Base-by-base conservation (phyloP, 306 rosid species). In the Heteromeles arbutifolia region DNA sequence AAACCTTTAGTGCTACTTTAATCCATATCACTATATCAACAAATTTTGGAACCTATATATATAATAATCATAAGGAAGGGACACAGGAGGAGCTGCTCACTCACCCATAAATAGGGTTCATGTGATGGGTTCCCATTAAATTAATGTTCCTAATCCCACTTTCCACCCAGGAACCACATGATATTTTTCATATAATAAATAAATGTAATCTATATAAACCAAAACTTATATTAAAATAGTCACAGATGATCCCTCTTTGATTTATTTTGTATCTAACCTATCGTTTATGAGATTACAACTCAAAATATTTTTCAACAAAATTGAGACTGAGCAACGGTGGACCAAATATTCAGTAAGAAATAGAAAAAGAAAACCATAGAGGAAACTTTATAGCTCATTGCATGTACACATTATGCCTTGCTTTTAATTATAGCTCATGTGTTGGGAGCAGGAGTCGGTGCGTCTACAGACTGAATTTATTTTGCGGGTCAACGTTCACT, bases 111-210 rank as follows among this genome's bases (percentile, higher is more conserved):
- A 56, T 34, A 70, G 22, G 63, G 26, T 53, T 73, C 77, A 58
- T 39, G 57, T 73, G 52, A 58, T 56, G 68, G 73, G 21, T 14
- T 73, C 34, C 52, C 10, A 22, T 72, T 72, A 54, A 56, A 15
- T 54, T 57, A 58, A 9, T 32, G 17, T 65, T 34, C 44, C 50
- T 75, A 74, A 67, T 66, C 70, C 39, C 80, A 79, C 74, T 79
- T 79, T 82, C 89, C 87, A 91, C 81, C 87, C 80, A 18, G 74
- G 77, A 78, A 34, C 87, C 89, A 81, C 92, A 76, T 85, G 87
- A 79, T 74, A 71, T 44, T 71, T 65, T 77, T 37, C 63, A 82
- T 48, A 62, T 64, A 77, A 56, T 68, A 45, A 86, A 85, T 69
- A 69, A 69, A 70, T 72, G 83, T 29, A 53, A 71, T 74, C 39